Conservation (phyloP, 2,329 filamentous ascomycete genomes). For the Aspergillus glaucus region DNA sequence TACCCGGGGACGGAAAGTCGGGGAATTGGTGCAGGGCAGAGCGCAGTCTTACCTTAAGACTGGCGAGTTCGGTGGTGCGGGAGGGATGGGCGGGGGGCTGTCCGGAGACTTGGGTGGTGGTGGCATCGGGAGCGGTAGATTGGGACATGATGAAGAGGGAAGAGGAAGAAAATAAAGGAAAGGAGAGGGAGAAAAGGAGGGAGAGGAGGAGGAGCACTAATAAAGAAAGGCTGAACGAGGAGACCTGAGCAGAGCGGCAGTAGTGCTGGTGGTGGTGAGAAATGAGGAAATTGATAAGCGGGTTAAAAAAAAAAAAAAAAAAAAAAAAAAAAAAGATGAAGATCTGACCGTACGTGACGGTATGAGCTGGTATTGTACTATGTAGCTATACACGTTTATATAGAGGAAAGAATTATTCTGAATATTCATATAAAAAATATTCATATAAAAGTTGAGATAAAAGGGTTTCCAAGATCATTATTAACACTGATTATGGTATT, state of each 20-base stretch:
- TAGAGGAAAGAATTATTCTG: too few species aligned
- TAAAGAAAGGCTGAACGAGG: slow-evolving; percentile 13
- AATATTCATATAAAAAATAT: too few species aligned
- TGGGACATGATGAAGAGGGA: slow-evolving; percentile 33
- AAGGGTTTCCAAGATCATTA: too few species aligned
- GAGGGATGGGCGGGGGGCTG: slow-evolving; percentile 41
- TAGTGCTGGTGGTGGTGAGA: slow-evolving; percentile 5
- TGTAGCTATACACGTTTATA: neutral
- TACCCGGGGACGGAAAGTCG: slow-evolving; percentile 87
- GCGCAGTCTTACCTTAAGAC: slow-evolving; percentile 63
- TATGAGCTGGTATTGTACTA: neutral
- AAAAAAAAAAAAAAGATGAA: slow-evolving; percentile 3
- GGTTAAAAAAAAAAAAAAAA: neutral
- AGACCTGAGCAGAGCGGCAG: slow-evolving; percentile 5
- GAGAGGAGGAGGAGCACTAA: slow-evolving; percentile 14
- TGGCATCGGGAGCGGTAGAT: slow-evolving; percentile 33
- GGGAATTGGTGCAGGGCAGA: slow-evolving; percentile 73
- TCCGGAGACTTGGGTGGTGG: slow-evolving; percentile 37
- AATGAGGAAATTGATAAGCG: slow-evolving; percentile 14
- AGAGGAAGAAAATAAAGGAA: slow-evolving; percentile 4
- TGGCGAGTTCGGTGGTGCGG: slow-evolving; percentile 50
- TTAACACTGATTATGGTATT: too few species aligned
- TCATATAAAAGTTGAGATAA: too few species aligned
- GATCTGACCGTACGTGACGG: slow-evolving; percentile 6
- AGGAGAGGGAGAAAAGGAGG: slow-evolving; percentile 10